A percentile compares a stretch with the other conserved stretches of the same genome.
These are phyloP conservation scores for Tylopilus sp. DNA, from an alignment of 768 basidiomycete species.

Conservation along the genomic window DNA sequence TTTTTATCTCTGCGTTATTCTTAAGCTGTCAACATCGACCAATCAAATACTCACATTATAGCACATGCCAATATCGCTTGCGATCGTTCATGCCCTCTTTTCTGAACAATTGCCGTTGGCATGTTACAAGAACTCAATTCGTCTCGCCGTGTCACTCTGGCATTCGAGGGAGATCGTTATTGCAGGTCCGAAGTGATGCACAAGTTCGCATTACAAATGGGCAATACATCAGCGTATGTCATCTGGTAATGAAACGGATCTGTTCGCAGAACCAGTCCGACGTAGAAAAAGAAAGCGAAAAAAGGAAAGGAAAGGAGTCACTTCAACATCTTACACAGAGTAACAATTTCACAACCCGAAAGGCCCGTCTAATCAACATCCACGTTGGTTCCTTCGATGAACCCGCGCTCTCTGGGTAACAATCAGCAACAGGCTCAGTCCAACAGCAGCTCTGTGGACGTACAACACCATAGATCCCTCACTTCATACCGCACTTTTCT, in stretches of 20 bases:
- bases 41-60: too few relatives aligned
- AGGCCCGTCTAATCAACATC: not conserved
- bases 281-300: not conserved
- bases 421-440: not conserved
- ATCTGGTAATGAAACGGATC: not conserved
- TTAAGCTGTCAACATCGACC: not conserved
- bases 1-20: not conserved
- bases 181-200: not conserved
- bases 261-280: not conserved
- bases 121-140: too few relatives aligned
- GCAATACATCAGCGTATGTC: not conserved
- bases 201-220: not conserved
- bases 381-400: not conserved
- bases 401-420: not conserved
- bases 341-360: not conserved
- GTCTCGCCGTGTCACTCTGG: not conserved
- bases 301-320: not conserved
- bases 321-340: not conserved
- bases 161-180: not conserved
- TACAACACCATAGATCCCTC: not conserved
- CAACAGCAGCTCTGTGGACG: not conserved
- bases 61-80: too few relatives aligned
- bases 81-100: too few relatives aligned
- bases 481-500: conserved; percentile 8
- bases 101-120: too few relatives aligned